Conservation (phyloP, 768 basidiomycete genomes). For the Trametes villosa region DNA sequence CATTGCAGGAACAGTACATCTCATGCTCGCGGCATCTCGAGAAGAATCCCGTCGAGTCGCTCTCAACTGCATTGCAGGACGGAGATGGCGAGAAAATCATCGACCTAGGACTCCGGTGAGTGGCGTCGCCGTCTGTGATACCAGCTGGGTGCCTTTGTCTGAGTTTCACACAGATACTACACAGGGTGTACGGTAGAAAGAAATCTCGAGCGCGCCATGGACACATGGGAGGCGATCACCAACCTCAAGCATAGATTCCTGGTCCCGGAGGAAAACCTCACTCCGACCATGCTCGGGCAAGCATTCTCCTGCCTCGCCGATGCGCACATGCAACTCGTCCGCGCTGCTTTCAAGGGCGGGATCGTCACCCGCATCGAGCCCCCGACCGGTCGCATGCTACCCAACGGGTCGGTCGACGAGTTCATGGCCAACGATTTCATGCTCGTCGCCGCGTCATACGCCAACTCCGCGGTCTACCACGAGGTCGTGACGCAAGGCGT, state of each 20-base stretch:
- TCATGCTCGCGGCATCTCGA: not conserved
- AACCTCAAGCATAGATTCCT: not conserved
- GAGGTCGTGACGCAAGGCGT: constrained; percentile 18
- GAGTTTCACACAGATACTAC: not conserved
- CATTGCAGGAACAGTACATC: not conserved
- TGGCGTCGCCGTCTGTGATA: not conserved
- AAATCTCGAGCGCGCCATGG: not conserved
- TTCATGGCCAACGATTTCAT: not conserved
- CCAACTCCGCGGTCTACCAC: constrained; percentile 9
- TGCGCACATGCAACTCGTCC: not conserved
- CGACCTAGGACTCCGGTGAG: constrained; percentile 3
- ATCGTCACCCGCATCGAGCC: not conserved
- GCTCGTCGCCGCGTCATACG: constrained; percentile 9
- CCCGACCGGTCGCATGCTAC: not conserved
- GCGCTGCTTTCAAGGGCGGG: not conserved
- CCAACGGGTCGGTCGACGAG: not conserved
- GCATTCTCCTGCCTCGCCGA: constrained; percentile 6
- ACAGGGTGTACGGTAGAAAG: not conserved
- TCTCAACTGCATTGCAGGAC: not conserved
- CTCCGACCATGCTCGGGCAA: not conserved
- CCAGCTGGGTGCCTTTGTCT: not conserved
- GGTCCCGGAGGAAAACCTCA: not conserved
- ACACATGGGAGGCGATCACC: not conserved
- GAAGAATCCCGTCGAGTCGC: not conserved
- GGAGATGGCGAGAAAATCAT: not conserved